phyloP scores from a whole-genome alignment of 208 protist species.

The Trypanosoma mega region DNA sequence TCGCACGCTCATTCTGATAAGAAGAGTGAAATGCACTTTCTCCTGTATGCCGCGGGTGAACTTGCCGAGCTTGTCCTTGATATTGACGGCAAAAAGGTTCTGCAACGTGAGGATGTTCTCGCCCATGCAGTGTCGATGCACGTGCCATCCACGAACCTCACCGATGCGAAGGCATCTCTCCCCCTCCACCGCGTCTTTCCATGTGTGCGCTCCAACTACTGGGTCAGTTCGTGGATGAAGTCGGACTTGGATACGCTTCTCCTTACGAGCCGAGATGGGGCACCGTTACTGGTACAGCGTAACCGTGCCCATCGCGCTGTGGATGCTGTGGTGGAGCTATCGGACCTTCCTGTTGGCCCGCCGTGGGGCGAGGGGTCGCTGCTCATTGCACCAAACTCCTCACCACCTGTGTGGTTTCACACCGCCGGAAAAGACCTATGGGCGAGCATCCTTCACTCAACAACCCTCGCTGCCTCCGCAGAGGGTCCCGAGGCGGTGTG shows the following conservation, averaged over 20 bases:
- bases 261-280: conserved; percentile 53
- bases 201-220: conserved; percentile 78
- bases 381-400: conserved; percentile 44
- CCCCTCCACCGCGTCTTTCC: conserved; percentile 78
- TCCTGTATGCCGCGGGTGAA: conserved; percentile 71
- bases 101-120: conserved; percentile 65
- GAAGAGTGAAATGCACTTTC: conserved; percentile 73
- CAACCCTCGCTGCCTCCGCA: too few relatives aligned
- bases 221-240: conserved; percentile 54
- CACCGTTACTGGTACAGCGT: conserved; percentile 66
- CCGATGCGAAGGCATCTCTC: conserved; percentile 25
- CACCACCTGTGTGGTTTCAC: not conserved
- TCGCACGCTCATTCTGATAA: conserved; percentile 56
- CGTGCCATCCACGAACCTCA: conserved; percentile 1
- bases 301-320: conserved; percentile 61
- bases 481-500: too few relatives aligned
- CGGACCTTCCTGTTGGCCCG: conserved; percentile 42
- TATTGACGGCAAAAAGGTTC: conserved; percentile 67
- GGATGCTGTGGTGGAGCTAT: conserved; percentile 66
- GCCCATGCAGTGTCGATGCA: conserved; percentile 36
- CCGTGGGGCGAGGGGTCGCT: conserved; percentile 48
- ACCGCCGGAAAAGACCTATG: not conserved
- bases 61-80: conserved; percentile 76
- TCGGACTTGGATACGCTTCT: conserved; percentile 72
- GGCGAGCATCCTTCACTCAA: conserved; percentile 9